phyloP scores from a whole-genome alignment of 2,329 filamentous ascomycete genomes.

The Scleromitrula shiraiana region DNA sequence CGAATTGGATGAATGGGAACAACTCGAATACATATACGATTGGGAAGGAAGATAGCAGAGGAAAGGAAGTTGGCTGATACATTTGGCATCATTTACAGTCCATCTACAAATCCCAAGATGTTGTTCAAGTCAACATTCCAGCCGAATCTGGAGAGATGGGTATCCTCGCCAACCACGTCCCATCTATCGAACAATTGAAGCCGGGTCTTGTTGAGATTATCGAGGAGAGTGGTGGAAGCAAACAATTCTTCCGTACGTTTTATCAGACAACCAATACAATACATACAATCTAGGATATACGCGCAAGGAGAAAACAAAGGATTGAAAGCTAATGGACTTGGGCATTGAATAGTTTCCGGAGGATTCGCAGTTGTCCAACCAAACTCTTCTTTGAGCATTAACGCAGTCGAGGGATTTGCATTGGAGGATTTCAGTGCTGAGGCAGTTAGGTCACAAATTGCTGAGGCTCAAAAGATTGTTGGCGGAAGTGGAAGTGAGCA shows the following conservation, averaged over 20 bases:
- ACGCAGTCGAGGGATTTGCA: conserved; percentile 90
- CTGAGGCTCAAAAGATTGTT: conserved; percentile 93
- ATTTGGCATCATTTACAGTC: conserved; percentile 45
- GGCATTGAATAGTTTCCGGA: conserved; percentile 82
- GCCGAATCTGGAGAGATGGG: conserved; percentile 99
- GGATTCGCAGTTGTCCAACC: conserved; percentile 97
- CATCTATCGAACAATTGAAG: conserved; percentile 97
- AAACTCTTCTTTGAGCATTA: conserved; percentile 92
- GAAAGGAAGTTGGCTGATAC: conserved; percentile 17
- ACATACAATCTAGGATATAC: background rate
- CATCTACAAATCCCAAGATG: conserved; percentile 59
- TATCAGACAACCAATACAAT: background rate
- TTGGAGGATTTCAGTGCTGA: conserved; percentile 95
- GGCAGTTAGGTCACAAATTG: conserved; percentile 78
- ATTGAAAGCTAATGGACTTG: conserved; percentile 2
- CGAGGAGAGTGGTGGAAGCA: conserved; percentile 81
- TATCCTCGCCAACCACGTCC: conserved; percentile 98
- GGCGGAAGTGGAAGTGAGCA: conserved; percentile 86
- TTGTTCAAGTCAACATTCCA: conserved; percentile 96
- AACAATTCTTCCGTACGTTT: conserved; percentile 95
- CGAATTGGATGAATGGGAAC: background rate
- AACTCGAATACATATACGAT: no score
- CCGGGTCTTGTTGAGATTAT: conserved; percentile 91
- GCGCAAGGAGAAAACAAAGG: background rate
- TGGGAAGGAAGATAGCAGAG: background rate